A percentile compares a stretch with the other conserved stretches of the same genome.
Conservation (phyloP, 2,329 filamentous ascomycete genomes). For the Bisporella sp. region DNA sequence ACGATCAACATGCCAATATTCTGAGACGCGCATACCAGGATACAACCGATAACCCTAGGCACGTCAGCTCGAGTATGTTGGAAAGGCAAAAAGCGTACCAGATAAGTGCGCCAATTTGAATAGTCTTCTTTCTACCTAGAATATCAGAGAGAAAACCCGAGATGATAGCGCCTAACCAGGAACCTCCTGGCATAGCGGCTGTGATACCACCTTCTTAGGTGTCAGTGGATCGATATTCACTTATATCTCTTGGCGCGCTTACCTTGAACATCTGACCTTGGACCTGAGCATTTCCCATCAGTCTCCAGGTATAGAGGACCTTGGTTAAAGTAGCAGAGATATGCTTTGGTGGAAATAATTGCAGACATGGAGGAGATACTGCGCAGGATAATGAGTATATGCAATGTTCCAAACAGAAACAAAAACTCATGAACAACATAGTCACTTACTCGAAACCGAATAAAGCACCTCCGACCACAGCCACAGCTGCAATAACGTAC, state of each 20-base stretch:
- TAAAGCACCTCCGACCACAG: constrained; percentile 25
- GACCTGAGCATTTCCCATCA: constrained; percentile 45
- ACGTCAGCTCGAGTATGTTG: background rate
- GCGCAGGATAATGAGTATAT: too few species aligned
- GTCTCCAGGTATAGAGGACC: constrained; percentile 12
- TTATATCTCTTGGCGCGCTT: constrained; percentile 23
- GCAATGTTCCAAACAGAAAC: too few species aligned
- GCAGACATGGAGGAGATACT: constrained; percentile 49
- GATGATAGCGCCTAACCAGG: constrained; percentile 55
- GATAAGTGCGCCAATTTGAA: constrained; percentile 39
- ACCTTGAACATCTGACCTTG: constrained; percentile 29
- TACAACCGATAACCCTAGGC: constrained; percentile 51
- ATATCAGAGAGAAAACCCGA: constrained; percentile 54
- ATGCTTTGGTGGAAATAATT: constrained; percentile 44
- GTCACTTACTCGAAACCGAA: constrained; percentile 35
- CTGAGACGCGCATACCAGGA: constrained; percentile 49
- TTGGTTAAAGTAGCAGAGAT: constrained; percentile 44
- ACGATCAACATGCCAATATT: constrained; percentile 47
- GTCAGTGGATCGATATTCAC: constrained; percentile 35
- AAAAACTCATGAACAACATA: too few species aligned
- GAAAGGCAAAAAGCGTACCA: constrained; percentile 27
- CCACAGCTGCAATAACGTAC: constrained; percentile 26
- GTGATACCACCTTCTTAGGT: constrained; percentile 57
- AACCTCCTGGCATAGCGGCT: constrained; percentile 64
- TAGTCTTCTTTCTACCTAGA: constrained; percentile 41